Evolutionary conservation across 2,329 filamentous ascomycete genomes (phyloP).

Genomic region (Amauroascus verrucosus): DNA sequence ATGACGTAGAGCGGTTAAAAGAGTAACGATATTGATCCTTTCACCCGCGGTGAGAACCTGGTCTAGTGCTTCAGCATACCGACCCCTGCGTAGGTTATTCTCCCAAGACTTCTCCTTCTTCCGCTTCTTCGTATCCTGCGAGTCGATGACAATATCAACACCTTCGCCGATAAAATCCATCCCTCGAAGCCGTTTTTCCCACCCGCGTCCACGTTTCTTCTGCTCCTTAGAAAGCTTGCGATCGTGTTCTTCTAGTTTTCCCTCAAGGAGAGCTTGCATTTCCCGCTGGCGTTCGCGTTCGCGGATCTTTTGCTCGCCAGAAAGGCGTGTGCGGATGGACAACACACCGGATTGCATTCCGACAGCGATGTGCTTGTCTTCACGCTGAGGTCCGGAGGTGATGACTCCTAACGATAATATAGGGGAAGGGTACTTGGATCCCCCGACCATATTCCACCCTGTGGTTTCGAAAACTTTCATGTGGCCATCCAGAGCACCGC

Average conservation of each 20-base stretch:
- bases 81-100: slow-evolving; percentile 63
- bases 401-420: slow-evolving; percentile 77
- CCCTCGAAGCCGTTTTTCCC: slow-evolving; percentile 54
- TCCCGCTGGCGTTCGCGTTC: slow-evolving; percentile 70
- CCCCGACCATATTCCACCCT: slow-evolving; percentile 92
- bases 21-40: slow-evolving; percentile 57
- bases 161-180: slow-evolving; percentile 76
- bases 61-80: slow-evolving; percentile 70
- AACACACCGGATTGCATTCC: slow-evolving; percentile 92
- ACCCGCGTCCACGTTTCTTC: slow-evolving; percentile 46
- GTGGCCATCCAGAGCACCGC: slow-evolving; percentile 85
- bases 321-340: slow-evolving; percentile 78
- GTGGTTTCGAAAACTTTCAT: slow-evolving; percentile 94
- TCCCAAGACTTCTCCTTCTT: slow-evolving; percentile 71
- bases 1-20: slow-evolving; percentile 76
- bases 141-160: slow-evolving; percentile 78
- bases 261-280: slow-evolving; percentile 71
- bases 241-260: slow-evolving; percentile 69
- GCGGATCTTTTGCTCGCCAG: slow-evolving; percentile 65
- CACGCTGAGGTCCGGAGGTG: slow-evolving; percentile 52
- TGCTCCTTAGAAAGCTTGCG: slow-evolving; percentile 61
- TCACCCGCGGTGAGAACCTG: slow-evolving; percentile 55
- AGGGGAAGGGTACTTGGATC: slow-evolving; percentile 83
- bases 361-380: slow-evolving; percentile 88
- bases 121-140: slow-evolving; percentile 52